Evolutionary conservation across 768 basidiomycete species (phyloP).

Genomic region (Termitomyces heimii): DNA sequence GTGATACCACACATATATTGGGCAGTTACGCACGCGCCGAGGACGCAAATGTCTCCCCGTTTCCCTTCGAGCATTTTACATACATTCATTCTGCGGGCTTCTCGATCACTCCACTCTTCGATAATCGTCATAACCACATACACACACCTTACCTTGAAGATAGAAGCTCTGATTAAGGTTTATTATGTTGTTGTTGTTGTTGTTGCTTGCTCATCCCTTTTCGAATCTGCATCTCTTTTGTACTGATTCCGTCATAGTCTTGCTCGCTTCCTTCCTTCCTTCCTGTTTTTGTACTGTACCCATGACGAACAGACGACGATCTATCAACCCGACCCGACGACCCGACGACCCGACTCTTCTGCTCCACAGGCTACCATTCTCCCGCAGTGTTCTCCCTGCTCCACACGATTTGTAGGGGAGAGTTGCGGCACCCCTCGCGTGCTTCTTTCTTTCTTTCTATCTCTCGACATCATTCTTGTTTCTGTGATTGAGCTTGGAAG

Average conservation of each 20-base stretch:
- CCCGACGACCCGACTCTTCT: no score
- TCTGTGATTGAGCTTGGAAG: neutral
- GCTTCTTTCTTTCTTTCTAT: neutral
- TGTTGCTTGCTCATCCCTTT: neutral
- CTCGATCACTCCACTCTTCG: neutral
- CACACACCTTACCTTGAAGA: neutral
- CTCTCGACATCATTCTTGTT: no score
- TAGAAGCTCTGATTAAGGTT: neutral
- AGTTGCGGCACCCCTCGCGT: neutral
- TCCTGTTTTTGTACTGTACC: no score
- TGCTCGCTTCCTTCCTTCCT: neutral
- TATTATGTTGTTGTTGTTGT: neutral
- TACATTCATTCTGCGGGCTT: neutral
- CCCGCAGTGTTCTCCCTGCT: neutral
- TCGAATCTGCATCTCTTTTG: neutral
- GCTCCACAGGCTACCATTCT: neutral
- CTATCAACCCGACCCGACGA: no score
- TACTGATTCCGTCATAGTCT: neutral
- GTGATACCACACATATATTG: no score
- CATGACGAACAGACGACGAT: neutral
- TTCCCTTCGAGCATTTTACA: neutral
- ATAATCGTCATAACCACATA: neutral
- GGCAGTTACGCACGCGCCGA: no score
- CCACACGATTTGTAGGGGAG: neutral
- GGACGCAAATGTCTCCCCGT: neutral